Percentiles rank a stretch among this genome's conserved stretches.
These are phyloP conservation scores for Microstegium vimineum DNA, from an alignment of 176 grass and related monocot genomes.

Conservation along the genomic window DNA sequence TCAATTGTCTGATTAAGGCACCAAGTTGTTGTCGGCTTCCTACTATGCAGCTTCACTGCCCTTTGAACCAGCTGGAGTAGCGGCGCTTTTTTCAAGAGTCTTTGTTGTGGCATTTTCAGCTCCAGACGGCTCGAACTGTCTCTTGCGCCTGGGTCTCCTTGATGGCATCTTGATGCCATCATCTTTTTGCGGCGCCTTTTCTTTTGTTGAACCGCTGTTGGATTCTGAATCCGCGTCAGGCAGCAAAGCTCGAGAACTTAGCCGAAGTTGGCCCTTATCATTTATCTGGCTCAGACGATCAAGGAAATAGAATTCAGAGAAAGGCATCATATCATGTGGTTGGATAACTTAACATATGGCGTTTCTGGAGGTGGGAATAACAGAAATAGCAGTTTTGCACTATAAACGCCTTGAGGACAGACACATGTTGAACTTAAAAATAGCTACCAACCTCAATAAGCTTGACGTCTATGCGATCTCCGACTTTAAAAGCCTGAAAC, in stretches of 20 bases:
- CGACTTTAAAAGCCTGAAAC: conserved; percentile 76
- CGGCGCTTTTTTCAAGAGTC: conserved; percentile 20
- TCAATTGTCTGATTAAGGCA: conserved; percentile 5
- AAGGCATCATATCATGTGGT: not conserved
- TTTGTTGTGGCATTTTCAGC: conserved; percentile 28
- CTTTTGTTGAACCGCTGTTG: conserved; percentile 38
- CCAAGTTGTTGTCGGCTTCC: not conserved
- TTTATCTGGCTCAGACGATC: conserved; percentile 58
- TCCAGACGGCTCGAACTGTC: conserved; percentile 29
- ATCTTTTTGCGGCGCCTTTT: conserved; percentile 52
- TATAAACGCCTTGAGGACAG: not conserved
- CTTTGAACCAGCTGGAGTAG: conserved; percentile 26
- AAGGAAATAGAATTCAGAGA: conserved; percentile 23
- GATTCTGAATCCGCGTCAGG: conserved; percentile 60
- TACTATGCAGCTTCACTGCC: conserved; percentile 7
- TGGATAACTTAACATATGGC: not conserved
- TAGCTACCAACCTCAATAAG: conserved; percentile 76
- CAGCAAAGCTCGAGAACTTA: conserved; percentile 80
- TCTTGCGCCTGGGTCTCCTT: conserved; percentile 49
- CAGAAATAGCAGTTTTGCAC: not conserved
- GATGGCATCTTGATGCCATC: conserved; percentile 33
- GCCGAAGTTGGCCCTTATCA: conserved; percentile 87
- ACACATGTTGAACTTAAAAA: conserved; percentile 2
- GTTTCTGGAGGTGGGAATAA: conserved; percentile 7
- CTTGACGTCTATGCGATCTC: conserved; percentile 91